A percentile compares a stretch with the other conserved stretches of the same genome.
phyloP scores from a whole-genome alignment of 805 yeast genomes.

The Wickerhamomyces queroliae region DNA sequence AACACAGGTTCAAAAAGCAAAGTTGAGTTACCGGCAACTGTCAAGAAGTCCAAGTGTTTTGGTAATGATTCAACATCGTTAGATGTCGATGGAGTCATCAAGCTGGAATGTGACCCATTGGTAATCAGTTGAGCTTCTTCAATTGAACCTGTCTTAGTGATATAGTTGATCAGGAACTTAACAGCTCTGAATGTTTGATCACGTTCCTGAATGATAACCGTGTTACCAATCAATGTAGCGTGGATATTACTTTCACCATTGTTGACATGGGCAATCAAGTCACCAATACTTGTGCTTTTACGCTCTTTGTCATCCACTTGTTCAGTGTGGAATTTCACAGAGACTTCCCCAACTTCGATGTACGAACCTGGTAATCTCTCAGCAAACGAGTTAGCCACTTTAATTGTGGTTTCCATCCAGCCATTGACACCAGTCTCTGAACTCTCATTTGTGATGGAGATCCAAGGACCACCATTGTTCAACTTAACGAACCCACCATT shows the following conservation, averaged over 20 bases:
- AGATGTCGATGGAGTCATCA: slow-evolving; percentile 12
- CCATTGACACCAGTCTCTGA: slow-evolving; percentile 24
- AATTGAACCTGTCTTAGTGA: slow-evolving; percentile 20
- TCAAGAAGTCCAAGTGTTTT: slow-evolving; percentile 32
- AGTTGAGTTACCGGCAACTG: slow-evolving; percentile 61
- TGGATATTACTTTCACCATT: slow-evolving; percentile 64
- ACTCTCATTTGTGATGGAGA: slow-evolving; percentile 44
- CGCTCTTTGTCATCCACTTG: slow-evolving; percentile 59
- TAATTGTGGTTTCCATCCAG: slow-evolving; percentile 57
- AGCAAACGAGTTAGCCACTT: slow-evolving; percentile 50
- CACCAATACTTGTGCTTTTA: slow-evolving; percentile 68
- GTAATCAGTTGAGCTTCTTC: slow-evolving; percentile 19
- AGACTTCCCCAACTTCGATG: slow-evolving; percentile 68
- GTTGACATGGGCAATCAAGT: slow-evolving; percentile 77
- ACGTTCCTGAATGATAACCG: slow-evolving; percentile 66
- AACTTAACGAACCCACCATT: slow-evolving; percentile 76
- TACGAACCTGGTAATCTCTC: slow-evolving; percentile 81
- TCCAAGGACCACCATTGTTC: slow-evolving; percentile 50
- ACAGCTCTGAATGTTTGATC: slow-evolving; percentile 54
- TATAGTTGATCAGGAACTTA: slow-evolving; percentile 40
- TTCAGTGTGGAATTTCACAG: slow-evolving; percentile 72
- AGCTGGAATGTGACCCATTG: slow-evolving; percentile 24
- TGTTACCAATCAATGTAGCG: slow-evolving; percentile 66
- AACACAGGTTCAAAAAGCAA: slow-evolving; percentile 66
- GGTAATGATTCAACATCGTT: slow-evolving; percentile 1